Base-by-base conservation (phyloP, 2,329 filamentous ascomycete genomes). In the Diplocarpon rosae region DNA sequence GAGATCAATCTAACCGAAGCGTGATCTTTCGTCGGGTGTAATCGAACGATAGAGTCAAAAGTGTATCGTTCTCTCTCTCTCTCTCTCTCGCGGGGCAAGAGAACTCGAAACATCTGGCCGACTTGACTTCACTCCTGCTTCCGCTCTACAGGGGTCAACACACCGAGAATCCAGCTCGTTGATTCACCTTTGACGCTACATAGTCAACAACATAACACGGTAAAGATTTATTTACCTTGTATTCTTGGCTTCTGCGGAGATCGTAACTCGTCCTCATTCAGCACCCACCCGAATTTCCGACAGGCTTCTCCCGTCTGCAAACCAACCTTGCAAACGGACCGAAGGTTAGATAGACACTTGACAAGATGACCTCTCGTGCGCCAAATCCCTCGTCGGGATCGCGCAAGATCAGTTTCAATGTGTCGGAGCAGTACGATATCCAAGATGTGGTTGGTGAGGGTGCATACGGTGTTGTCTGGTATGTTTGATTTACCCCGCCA, bases 371-470 rank as follows among this genome's bases (percentile, higher is more conserved):
- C 53, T 60, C 73, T 47, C 54, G 75, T 70, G 59, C 78, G 72
- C 65, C 67, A 27, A 62, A 62, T 52, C 56, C 57, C 17, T 49
- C 73, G 47, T 67, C 73, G 59, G 76, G 76, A 58, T 82, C 80
- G 58, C 78, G 92, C 64, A 98, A 96, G 77, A 98, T 98, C 65
- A 96, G 89, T 45, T 98, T 98, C 80, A 98, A 98, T 63, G 92
- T 98, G 52, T 95, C 89, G 62, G 92, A 98, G 67, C 92, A 98
- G 67, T 98, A 98, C 65, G 92, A 98, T 63, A 98, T 98, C 56
- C 90, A 96, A 66, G 92, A 98, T 80, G 92, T 98, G 39, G 93
- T 98, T 49, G 92, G 92, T 56, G 92, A 98, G 69, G 92, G 92
- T 62, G 92, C 92, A 54, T 98, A 98, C 62, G 92, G 92, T 65